phyloP scores from a whole-genome alignment of 2,329 filamentous ascomycete species.

The Colletotrichum sp. region DNA sequence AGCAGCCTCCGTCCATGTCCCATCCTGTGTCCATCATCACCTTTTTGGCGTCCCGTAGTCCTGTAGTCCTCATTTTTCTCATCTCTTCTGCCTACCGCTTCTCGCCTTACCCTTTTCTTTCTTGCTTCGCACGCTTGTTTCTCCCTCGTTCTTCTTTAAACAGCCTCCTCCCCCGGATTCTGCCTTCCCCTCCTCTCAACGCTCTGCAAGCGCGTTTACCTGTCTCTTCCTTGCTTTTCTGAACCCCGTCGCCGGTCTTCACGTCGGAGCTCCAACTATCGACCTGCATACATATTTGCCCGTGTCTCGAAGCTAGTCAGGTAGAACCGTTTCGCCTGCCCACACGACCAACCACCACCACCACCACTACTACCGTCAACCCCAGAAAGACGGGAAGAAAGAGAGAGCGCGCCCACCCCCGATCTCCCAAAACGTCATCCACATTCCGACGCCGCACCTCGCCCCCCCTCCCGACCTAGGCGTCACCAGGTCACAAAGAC shows the following conservation, averaged over 20 bases:
- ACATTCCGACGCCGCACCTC: constrained; percentile 9
- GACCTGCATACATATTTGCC: not conserved
- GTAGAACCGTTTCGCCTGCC: not conserved
- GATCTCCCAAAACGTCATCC: constrained; percentile 17
- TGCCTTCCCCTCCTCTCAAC: not conserved
- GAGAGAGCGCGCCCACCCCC: not conserved
- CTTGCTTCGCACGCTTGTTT: not conserved
- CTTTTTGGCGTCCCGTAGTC: not conserved
- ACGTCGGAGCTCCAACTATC: not conserved
- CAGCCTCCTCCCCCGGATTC: not conserved
- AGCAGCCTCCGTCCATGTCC: not conserved
- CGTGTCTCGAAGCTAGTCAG: constrained; percentile 1
- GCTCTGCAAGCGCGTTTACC: not conserved
- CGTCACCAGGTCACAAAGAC: constrained; percentile 17
- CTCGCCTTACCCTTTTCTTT: not conserved
- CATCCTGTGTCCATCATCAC: constrained; percentile 1
- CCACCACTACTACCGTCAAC: not conserved
- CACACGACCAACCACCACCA: not conserved
- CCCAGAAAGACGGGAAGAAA: not conserved
- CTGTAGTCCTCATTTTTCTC: not conserved
- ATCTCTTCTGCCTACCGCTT: not conserved
- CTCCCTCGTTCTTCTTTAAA: constrained; percentile 2
- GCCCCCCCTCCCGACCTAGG: not conserved
- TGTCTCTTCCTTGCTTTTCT: not conserved
- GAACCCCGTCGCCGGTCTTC: not conserved